phyloP scores from a whole-genome alignment of 768 basidiomycete genomes.

The Pleurotus sapidus region DNA sequence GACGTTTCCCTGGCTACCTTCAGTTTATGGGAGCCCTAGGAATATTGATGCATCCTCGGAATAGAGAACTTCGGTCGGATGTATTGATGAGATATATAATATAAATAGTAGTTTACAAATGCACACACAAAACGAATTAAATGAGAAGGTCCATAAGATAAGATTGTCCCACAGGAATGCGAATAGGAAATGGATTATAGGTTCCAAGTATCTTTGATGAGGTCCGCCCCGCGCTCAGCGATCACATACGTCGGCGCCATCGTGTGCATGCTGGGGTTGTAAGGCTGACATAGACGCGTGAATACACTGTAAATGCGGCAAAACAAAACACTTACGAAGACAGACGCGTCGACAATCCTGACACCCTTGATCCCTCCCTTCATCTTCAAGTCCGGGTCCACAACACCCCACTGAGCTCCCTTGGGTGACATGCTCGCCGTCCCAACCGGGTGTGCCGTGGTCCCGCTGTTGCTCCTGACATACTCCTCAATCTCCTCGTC shows the following conservation, averaged over 20 bases:
- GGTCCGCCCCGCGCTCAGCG: neutral
- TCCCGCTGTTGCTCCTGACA: constrained; percentile 15
- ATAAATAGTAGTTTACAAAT: too few relatives aligned
- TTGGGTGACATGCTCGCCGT: constrained; percentile 27
- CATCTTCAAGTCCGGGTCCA: constrained; percentile 30
- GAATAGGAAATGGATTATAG: neutral
- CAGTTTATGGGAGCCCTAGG: too few relatives aligned
- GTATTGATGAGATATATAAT: too few relatives aligned
- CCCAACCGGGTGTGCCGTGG: constrained; percentile 23
- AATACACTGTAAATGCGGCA: too few relatives aligned
- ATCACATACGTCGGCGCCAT: neutral
- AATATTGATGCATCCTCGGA: too few relatives aligned
- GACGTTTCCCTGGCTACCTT: too few relatives aligned
- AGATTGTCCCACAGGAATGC: too few relatives aligned
- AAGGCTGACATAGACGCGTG: neutral
- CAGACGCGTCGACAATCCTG: constrained; percentile 35
- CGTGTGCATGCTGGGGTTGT: neutral
- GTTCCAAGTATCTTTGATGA: neutral
- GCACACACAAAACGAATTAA: too few relatives aligned
- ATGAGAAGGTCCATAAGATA: too few relatives aligned
- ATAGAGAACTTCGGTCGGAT: too few relatives aligned
- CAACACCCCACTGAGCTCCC: constrained; percentile 26
- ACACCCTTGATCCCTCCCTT: constrained; percentile 27
- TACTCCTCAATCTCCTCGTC: constrained; percentile 23
- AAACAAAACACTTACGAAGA: constrained; percentile 23